phyloP scores from a whole-genome alignment of 306 rosid species.

The Prosopis cineraria region DNA sequence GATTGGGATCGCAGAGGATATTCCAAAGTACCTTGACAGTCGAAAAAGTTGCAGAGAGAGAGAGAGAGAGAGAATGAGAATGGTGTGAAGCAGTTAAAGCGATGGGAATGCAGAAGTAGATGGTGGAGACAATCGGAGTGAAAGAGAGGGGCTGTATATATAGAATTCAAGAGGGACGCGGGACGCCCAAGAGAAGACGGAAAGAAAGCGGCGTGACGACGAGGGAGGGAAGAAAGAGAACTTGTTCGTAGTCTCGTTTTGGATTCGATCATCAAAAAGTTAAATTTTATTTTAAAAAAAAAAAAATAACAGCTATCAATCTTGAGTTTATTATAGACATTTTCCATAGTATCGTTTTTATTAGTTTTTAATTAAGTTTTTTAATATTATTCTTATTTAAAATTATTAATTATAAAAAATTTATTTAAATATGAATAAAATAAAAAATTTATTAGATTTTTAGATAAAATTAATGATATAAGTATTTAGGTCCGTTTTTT shows the following conservation, averaged over 20 bases:
- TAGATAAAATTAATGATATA: no score
- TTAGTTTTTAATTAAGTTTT: no score
- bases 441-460: no score
- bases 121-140: background rate
- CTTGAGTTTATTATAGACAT: no score
- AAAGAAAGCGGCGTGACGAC: background rate
- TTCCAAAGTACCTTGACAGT: constrained; percentile 39
- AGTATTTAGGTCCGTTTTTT: no score
- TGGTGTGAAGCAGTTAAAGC: constrained; percentile 5
- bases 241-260: background rate
- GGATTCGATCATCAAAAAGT: background rate
- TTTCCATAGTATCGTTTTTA: no score
- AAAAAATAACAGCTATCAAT: no score
- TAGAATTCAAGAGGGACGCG: background rate
- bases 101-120: background rate
- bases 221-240: background rate
- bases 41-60: background rate
- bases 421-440: no score
- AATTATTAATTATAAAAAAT: no score
- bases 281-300: background rate
- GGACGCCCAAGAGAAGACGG: background rate
- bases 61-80: background rate
- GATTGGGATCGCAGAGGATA: constrained; percentile 53
- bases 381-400: no score
- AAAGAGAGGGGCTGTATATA: background rate